Conservation (phyloP, 305 asterid genomes). For the Petunia hybrid region DNA sequence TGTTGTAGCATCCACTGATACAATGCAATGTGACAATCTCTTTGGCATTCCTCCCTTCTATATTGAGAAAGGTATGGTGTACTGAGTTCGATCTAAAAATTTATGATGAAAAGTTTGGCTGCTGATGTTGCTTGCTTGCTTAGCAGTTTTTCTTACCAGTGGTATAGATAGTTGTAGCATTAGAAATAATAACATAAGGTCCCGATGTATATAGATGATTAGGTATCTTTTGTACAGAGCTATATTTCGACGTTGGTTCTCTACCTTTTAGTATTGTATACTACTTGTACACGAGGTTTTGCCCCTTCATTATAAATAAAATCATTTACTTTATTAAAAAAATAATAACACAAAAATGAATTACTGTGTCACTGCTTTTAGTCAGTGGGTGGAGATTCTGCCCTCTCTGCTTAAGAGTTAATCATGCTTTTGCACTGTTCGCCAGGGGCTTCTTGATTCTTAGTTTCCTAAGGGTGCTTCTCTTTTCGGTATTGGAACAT, state of each 20-base stretch:
- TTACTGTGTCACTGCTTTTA: constrained; percentile 23
- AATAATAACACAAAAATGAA: neutral
- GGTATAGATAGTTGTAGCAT: too few species aligned
- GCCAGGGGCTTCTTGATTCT: neutral
- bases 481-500: constrained; percentile 1
- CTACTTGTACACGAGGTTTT: too few species aligned
- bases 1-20: constrained; percentile 47
- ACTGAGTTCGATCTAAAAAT: constrained; percentile 11
- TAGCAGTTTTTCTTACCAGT: constrained; percentile 12
- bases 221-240: too few species aligned
- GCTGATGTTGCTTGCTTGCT: constrained; percentile 27
- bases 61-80: constrained; percentile 74
- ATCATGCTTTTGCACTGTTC: neutral
- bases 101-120: constrained; percentile 15
- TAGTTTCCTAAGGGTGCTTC: neutral
- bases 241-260: too few species aligned
- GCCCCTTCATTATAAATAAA: too few species aligned
- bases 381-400: constrained; percentile 7
- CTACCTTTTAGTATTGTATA: too few species aligned
- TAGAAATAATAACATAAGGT: too few species aligned
- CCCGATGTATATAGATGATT: too few species aligned
- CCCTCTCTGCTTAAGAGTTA: constrained; percentile 24
- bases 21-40: constrained; percentile 64
- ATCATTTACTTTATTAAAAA: too few species aligned
- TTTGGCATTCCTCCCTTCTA: constrained; percentile 97